Conservation (phyloP, 495 filamentous ascomycete species). For the Physcia stellaris region DNA sequence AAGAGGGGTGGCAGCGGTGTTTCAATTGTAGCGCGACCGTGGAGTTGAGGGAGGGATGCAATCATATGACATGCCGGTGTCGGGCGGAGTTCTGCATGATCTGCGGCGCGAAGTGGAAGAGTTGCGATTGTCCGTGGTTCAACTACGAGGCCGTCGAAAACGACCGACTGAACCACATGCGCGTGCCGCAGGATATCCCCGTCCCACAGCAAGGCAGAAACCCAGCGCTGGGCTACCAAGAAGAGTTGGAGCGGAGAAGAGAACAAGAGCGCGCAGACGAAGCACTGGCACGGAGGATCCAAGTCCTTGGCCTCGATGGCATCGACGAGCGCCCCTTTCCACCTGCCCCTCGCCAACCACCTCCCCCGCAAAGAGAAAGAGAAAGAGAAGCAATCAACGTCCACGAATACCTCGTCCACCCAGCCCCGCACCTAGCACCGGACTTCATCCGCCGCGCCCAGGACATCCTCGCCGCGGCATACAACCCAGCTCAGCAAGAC, state of each 20-base stretch:
- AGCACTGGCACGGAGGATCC: constrained; percentile 39
- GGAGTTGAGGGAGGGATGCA: constrained; percentile 70
- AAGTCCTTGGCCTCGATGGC: constrained; percentile 26
- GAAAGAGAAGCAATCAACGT: neutral
- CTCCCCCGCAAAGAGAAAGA: neutral
- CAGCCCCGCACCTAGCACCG: neutral
- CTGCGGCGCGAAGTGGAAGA: constrained; percentile 68
- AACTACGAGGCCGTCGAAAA: constrained; percentile 46
- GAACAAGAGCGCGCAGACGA: constrained; percentile 44
- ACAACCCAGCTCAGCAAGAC: neutral
- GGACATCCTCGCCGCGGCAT: neutral
- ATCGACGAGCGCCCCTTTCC: neutral
- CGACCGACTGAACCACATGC: constrained; percentile 45
- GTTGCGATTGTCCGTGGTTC: constrained; percentile 70
- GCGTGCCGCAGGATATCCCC: constrained; percentile 23
- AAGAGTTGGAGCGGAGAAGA: constrained; percentile 35
- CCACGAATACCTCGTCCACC: neutral
- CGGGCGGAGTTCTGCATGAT: constrained; percentile 73
- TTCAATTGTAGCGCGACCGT: constrained; percentile 61
- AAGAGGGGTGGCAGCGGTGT: constrained; percentile 66
- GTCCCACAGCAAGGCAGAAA: constrained; percentile 4
- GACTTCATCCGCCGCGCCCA: constrained; percentile 5
- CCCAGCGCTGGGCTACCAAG: constrained; percentile 31
- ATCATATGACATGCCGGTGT: constrained; percentile 77
- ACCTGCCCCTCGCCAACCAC: neutral